Evolutionary conservation across 1,139 yeast genomes (phyloP).

Genomic region (Wickerhamiella pararugosa): DNA sequence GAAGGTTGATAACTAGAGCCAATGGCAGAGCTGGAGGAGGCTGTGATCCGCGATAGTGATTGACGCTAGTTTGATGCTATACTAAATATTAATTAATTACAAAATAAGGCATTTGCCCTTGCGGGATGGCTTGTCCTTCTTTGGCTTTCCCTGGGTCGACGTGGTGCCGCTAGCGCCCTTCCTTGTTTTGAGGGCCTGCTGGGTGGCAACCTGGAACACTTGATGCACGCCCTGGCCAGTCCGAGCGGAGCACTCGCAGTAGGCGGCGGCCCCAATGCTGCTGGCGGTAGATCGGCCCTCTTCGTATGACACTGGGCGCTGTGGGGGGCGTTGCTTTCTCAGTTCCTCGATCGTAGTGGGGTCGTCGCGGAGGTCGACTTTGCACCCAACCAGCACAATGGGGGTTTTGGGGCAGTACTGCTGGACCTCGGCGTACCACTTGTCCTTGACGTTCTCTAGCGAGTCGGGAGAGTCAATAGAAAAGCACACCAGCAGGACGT

Average conservation of each 20-base stretch:
- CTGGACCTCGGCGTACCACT: conserved; percentile 87
- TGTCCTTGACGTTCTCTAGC: conserved; percentile 81
- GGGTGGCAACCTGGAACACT: conserved; percentile 80
- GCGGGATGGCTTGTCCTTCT: too few relatives aligned
- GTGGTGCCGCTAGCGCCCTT: conserved; percentile 11
- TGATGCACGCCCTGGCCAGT: conserved; percentile 61
- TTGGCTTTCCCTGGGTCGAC: not conserved
- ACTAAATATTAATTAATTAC: too few relatives aligned
- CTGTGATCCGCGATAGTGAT: too few relatives aligned
- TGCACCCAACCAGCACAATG: conserved; percentile 80
- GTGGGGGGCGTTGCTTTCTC: conserved; percentile 48
- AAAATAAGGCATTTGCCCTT: too few relatives aligned
- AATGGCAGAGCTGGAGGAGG: too few relatives aligned
- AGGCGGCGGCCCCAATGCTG: conserved; percentile 66
- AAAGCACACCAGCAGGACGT: conserved; percentile 83
- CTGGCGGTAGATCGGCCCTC: conserved; percentile 81
- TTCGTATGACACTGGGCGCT: conserved; percentile 68
- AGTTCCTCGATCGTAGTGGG: conserved; percentile 68
- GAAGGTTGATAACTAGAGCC: too few relatives aligned
- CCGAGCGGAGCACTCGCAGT: conserved; percentile 77
- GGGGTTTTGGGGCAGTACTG: conserved; percentile 95
- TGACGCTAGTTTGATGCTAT: too few relatives aligned
- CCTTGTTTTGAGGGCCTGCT: conserved; percentile 64
- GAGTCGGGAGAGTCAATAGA: conserved; percentile 88
- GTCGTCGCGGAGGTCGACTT: conserved; percentile 69